Conservation (phyloP, 345 rosid genomes). For the Bruguiera sexangula region DNA sequence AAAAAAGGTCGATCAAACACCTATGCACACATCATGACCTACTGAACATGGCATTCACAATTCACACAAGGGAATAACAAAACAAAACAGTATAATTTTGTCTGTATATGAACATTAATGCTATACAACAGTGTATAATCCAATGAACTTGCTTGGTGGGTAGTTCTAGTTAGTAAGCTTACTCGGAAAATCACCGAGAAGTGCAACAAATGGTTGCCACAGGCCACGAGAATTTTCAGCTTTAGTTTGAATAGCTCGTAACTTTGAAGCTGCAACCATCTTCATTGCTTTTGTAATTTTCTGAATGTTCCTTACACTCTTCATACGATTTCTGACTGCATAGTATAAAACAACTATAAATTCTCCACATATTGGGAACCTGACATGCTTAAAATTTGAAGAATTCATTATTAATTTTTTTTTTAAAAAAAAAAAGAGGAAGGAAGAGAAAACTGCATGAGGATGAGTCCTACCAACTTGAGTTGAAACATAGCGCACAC, state of each 20-base stretch:
- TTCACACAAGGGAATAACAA: neutral
- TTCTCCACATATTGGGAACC: neutral
- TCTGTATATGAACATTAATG: conserved; percentile 1
- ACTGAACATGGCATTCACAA: neutral
- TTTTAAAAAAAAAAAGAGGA: neutral
- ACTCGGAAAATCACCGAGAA: conserved; percentile 70
- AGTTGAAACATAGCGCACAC: conserved; percentile 75
- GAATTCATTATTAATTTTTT: neutral
- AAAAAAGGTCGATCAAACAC: neutral
- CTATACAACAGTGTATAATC: neutral
- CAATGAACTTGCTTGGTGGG: neutral
- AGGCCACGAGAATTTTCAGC: conserved; percentile 98
- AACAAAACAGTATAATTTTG: neutral
- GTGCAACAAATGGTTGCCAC: conserved; percentile 90
- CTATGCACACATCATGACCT: neutral
- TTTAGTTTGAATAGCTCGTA: conserved; percentile 72
- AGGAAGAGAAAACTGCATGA: neutral
- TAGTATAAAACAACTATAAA: conserved; percentile 14
- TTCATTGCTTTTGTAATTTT: conserved; percentile 99
- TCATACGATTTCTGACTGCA: conserved; percentile 96
- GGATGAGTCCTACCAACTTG: conserved; percentile 64
- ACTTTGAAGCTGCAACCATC: conserved; percentile 99
- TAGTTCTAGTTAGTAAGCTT: conserved; percentile 18
- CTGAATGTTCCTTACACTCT: conserved; percentile 96
- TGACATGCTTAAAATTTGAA: neutral